These are phyloP conservation scores for Nakazawaea ambrosiae DNA, from an alignment of 805 yeast species.

Conservation along the genomic window DNA sequence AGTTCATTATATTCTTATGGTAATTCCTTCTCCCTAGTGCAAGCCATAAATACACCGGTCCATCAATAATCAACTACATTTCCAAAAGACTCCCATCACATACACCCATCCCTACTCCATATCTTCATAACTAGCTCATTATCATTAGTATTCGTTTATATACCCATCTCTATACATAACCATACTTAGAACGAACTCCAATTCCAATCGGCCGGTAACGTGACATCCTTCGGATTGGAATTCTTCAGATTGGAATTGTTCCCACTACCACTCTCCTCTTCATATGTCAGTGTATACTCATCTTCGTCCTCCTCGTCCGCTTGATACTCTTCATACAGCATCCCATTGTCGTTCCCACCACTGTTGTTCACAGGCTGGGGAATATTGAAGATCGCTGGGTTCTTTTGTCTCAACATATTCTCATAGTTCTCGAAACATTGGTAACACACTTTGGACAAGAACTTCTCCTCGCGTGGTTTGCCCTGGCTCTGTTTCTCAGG, in stretches of 20 bases:
- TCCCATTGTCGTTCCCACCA: slow-evolving; percentile 3
- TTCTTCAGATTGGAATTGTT: no score
- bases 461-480: slow-evolving; percentile 18
- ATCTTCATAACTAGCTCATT: no score
- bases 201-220: slow-evolving; percentile 30
- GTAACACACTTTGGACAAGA: slow-evolving; percentile 27
- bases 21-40: no score
- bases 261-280: not conserved
- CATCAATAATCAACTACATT: no score
- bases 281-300: not conserved
- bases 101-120: no score
- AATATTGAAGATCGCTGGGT: slow-evolving; percentile 8
- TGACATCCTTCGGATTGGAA: not conserved
- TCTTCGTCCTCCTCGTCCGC: slow-evolving; percentile 3
- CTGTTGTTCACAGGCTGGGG: no score
- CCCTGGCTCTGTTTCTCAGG: slow-evolving; percentile 7
- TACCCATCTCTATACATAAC: no score
- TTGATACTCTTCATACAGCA: no score
- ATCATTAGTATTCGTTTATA: no score
- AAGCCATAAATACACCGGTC: no score
- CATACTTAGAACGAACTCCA: slow-evolving; percentile 33
- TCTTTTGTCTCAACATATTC: slow-evolving; percentile 17
- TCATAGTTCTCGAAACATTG: slow-evolving; percentile 27
- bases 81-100: no score
- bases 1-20: no score